Evolutionary conservation across 805 yeast species (phyloP), one percentile per base, ranked within the genome.

Genomic region (Candida bentonensis): DNA sequence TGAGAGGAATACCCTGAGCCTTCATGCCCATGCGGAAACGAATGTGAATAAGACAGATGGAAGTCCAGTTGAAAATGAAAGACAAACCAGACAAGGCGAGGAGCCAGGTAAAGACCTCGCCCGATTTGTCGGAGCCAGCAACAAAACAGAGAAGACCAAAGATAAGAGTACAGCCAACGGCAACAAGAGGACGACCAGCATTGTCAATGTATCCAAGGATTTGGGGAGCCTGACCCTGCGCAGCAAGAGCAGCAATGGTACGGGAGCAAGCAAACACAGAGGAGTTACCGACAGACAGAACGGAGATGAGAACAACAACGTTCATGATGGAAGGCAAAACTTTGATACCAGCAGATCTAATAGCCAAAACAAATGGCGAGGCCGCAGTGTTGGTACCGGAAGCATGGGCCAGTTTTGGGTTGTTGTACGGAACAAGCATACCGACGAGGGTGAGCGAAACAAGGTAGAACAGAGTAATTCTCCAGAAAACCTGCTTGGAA

Each of bases 401-500:
- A 39, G 71, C 65, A 2, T 53, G 53, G 22, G 71, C 76, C 44
- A 80, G 66, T 48, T 74, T 60, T 1, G 58, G 52, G 47, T 75
- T 72, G 47, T 65, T 66, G 57, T 69, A 80, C 15, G 89, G 88
- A n/a, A 84, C 89, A 46, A 84, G 66, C 53, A 82, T 74, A 39
- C 87, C 81, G 53, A 68, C 73, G 51, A 71, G 67, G 46, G 63
- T 77, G 57, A 63, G 72, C 49, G 78, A 68, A 9, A 70, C 64
- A 58, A 84, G 68, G 64, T 84, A 84, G 58, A 83, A 82, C 51
- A 81, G 60, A 15, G 78, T 64, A 46, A 83, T 78, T 63, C 92
- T 72, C 88, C 89, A 82, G 64, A 84, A 81, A 2, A 82, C 85
- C 64, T 83, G 88, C 61, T 82, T 82, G 47, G 80, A 75, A 39